These are phyloP conservation scores for Lentinula detonsa DNA, from an alignment of 768 basidiomycete genomes.

Conservation along the genomic window DNA sequence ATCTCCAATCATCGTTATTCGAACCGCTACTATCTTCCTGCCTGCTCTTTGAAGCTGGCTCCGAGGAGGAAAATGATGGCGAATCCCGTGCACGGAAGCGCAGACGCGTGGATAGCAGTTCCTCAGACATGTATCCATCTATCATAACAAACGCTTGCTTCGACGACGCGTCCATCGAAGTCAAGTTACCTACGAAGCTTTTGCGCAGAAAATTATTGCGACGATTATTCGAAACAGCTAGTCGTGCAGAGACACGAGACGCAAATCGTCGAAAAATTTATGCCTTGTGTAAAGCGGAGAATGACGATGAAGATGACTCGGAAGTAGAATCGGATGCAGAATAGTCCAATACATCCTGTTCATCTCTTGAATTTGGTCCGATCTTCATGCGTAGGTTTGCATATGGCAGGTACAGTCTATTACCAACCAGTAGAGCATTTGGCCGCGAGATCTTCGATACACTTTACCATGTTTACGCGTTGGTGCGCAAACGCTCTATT, in stretches of 20 bases:
- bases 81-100: slow-evolving; percentile 40
- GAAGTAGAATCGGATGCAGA: neutral
- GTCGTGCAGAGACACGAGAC: slow-evolving; percentile 67
- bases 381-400: no score
- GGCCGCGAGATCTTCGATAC: neutral
- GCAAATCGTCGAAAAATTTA: slow-evolving; percentile 82
- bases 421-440: no score
- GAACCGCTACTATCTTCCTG: slow-evolving; percentile 59
- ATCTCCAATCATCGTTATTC: slow-evolving; percentile 63
- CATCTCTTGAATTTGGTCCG: no score
- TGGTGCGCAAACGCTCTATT: slow-evolving; percentile 33
- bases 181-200: slow-evolving; percentile 22
- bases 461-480: slow-evolving; percentile 12
- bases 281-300: slow-evolving; percentile 64
- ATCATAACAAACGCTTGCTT: slow-evolving; percentile 52
- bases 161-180: slow-evolving; percentile 31
- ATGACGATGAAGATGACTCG: slow-evolving; percentile 37
- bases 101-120: slow-evolving; percentile 20
- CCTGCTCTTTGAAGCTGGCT: slow-evolving; percentile 21
- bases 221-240: slow-evolving; percentile 68
- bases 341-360: no score
- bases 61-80: slow-evolving; percentile 27
- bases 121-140: slow-evolving; percentile 24
- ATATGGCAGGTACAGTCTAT: neutral
- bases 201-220: slow-evolving; percentile 54